These are phyloP conservation scores for Rhizophora mangle DNA, from an alignment of 345 rosid genomes.

Conservation along the genomic window DNA sequence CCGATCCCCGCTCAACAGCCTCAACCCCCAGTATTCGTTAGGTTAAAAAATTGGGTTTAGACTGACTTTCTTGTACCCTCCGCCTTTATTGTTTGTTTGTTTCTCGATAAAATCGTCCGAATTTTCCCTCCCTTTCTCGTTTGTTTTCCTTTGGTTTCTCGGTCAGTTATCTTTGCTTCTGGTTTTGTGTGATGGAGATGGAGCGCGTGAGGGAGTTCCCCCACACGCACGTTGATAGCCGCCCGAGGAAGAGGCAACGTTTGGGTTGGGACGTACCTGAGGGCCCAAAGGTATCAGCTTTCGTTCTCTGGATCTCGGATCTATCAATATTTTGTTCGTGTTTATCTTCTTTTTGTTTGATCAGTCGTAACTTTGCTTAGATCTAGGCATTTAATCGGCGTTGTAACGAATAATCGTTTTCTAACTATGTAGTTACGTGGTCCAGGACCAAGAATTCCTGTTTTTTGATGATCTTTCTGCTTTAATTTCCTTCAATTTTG, in stretches of 20 bases:
- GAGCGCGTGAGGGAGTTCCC: slow-evolving; percentile 78
- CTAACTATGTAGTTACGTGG: no score
- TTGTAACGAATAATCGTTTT: no score
- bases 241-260: slow-evolving; percentile 87
- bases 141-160: slow-evolving; percentile 3
- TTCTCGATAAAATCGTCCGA: background rate
- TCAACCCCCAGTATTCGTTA: slow-evolving; percentile 2
- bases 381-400: background rate
- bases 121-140: background rate
- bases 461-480: no score
- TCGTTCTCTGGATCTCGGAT: background rate
- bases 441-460: no score
- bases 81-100: background rate
- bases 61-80: background rate
- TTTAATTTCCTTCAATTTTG: no score
- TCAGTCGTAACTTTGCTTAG: background rate
- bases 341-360: background rate
- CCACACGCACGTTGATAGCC: slow-evolving; percentile 61
- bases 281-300: slow-evolving; percentile 52
- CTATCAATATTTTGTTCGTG: background rate
- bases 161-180: background rate
- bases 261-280: slow-evolving; percentile 86
- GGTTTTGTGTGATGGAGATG: slow-evolving; percentile 59
- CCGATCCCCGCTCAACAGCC: slow-evolving; percentile 28
- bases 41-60: slow-evolving; percentile 51